Conservation (phyloP, 257 asterid genomes). For the Hygrophila difformis region DNA sequence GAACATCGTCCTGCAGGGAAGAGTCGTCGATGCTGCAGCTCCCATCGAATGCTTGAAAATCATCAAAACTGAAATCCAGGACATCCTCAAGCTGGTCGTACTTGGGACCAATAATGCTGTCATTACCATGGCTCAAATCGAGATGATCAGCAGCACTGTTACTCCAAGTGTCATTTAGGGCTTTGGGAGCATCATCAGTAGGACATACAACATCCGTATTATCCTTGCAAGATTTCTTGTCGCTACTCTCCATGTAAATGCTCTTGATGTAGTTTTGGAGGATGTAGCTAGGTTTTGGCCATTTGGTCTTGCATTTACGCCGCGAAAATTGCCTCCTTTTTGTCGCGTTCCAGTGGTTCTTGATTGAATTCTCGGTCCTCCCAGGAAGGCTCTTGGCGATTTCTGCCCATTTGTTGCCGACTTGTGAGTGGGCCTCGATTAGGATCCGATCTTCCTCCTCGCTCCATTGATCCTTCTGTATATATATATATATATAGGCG, state of each 20-base stretch:
- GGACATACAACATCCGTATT: not conserved
- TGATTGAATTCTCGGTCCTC: slow-evolving; percentile 81
- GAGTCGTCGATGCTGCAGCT: slow-evolving; percentile 15
- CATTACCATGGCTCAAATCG: too few species aligned
- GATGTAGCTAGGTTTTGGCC: slow-evolving; percentile 59
- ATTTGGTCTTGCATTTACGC: slow-evolving; percentile 65
- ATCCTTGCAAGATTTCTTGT: slow-evolving; percentile 12
- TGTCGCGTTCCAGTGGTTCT: slow-evolving; percentile 93
- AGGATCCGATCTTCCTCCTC: slow-evolving; percentile 76
- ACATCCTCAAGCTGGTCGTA: slow-evolving; percentile 17
- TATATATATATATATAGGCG: too few species aligned
- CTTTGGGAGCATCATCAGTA: not conserved
- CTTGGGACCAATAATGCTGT: not conserved
- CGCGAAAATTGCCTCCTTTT: slow-evolving; percentile 70
- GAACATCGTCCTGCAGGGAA: slow-evolving; percentile 19
- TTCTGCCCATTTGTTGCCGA: slow-evolving; percentile 91
- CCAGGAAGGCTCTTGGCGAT: slow-evolving; percentile 65
- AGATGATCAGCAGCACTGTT: too few species aligned
- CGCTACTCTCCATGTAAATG: slow-evolving; percentile 16
- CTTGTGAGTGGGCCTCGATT: slow-evolving; percentile 55
- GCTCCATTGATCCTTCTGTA: slow-evolving; percentile 75
- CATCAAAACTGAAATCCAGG: slow-evolving; percentile 18
- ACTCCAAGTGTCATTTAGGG: too few species aligned
- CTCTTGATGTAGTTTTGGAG: slow-evolving; percentile 74
- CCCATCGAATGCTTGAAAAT: slow-evolving; percentile 10